Evolutionary conservation across 2,329 filamentous ascomycete genomes (phyloP).

Genomic region (Epichloe scottii): DNA sequence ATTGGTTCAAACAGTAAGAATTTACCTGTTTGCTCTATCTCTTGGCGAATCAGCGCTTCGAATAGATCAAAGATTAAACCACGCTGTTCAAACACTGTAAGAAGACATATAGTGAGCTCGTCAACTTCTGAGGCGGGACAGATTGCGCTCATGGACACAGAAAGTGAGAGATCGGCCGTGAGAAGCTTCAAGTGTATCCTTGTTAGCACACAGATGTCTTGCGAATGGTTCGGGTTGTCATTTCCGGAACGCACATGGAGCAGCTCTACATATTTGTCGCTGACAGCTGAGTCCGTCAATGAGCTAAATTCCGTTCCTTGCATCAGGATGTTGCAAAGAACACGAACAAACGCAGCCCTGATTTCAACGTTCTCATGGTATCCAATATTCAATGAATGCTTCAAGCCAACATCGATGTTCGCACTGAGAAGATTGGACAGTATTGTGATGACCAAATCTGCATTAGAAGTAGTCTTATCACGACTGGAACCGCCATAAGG

Average conservation of each 20-base stretch:
- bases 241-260: slow-evolving; percentile 30
- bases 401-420: slow-evolving; percentile 59
- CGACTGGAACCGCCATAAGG: slow-evolving; percentile 24
- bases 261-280: slow-evolving; percentile 55
- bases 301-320: slow-evolving; percentile 61
- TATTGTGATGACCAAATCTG: slow-evolving; percentile 54
- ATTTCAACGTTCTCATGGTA: slow-evolving; percentile 61
- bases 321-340: slow-evolving; percentile 58
- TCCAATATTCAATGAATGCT: slow-evolving; percentile 56
- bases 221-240: not conserved
- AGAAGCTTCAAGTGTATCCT: slow-evolving; percentile 32
- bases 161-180: slow-evolving; percentile 49
- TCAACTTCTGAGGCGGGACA: slow-evolving; percentile 58
- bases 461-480: slow-evolving; percentile 42
- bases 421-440: slow-evolving; percentile 57
- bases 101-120: slow-evolving; percentile 52
- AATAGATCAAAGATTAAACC: slow-evolving; percentile 51
- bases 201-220: not conserved
- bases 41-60: slow-evolving; percentile 54
- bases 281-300: slow-evolving; percentile 53
- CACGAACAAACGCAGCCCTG: slow-evolving; percentile 56
- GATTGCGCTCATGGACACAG: slow-evolving; percentile 50
- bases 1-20: not conserved
- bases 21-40: slow-evolving; percentile 52
- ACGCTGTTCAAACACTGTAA: slow-evolving; percentile 58